phyloP scores from a whole-genome alignment of 768 basidiomycete species.

The Cyathus striatus region DNA sequence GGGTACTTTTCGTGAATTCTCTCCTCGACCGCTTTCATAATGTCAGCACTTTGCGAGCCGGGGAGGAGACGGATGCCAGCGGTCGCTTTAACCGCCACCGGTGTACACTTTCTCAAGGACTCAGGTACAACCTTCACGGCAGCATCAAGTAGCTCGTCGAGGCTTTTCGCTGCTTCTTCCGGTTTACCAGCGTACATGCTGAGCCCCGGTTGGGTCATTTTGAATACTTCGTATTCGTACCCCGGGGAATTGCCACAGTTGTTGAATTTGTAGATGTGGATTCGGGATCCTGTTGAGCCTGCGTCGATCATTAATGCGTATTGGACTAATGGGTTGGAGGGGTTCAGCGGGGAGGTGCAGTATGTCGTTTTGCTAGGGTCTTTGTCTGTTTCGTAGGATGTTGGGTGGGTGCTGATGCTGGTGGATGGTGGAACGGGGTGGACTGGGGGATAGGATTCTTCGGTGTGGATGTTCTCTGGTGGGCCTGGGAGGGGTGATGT shows the following conservation, averaged over 20 bases:
- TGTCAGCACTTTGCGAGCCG: slow-evolving; percentile 53
- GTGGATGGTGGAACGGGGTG: slow-evolving; percentile 8
- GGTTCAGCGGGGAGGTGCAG: slow-evolving; percentile 52
- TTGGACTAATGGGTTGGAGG: slow-evolving; percentile 62
- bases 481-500: neutral
- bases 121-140: slow-evolving; percentile 76
- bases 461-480: slow-evolving; percentile 2
- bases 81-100: slow-evolving; percentile 88
- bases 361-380: slow-evolving; percentile 68
- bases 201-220: slow-evolving; percentile 75
- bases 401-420: slow-evolving; percentile 24
- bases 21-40: slow-evolving; percentile 67
- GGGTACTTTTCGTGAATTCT: slow-evolving; percentile 57
- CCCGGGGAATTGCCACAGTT: slow-evolving; percentile 71
- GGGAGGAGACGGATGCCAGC: slow-evolving; percentile 81
- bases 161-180: slow-evolving; percentile 65
- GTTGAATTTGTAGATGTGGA: slow-evolving; percentile 99
- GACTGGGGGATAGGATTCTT: slow-evolving; percentile 5
- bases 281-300: slow-evolving; percentile 93
- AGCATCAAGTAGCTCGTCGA: slow-evolving; percentile 77
- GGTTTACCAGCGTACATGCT: slow-evolving; percentile 59
- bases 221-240: slow-evolving; percentile 94
- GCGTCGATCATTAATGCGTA: slow-evolving; percentile 98
- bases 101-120: slow-evolving; percentile 67
- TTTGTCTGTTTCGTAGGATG: slow-evolving; percentile 68